These are phyloP conservation scores for Pezicula radicicola DNA, from an alignment of 2,329 filamentous ascomycete species.

Conservation along the genomic window DNA sequence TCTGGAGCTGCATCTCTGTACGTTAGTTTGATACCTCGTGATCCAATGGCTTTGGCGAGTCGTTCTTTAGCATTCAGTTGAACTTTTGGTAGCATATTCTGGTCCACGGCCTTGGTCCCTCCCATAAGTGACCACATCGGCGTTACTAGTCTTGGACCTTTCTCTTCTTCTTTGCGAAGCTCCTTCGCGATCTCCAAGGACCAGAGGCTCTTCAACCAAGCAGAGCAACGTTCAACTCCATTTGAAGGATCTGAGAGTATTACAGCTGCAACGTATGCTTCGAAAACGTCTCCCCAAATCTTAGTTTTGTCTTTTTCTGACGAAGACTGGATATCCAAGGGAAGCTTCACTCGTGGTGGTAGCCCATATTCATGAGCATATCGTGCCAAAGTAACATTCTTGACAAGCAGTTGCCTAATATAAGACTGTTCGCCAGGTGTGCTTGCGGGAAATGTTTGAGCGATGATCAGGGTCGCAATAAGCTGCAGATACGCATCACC, in stretches of 20 bases:
- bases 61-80: constrained; percentile 48
- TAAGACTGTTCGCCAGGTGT: constrained; percentile 69
- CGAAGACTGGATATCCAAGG: constrained; percentile 38
- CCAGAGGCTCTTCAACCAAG: constrained; percentile 79
- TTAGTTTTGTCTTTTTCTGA: constrained; percentile 59
- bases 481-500: constrained; percentile 85
- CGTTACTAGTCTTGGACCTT: constrained; percentile 15
- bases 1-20: constrained; percentile 57
- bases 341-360: constrained; percentile 59
- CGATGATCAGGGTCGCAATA: constrained; percentile 73
- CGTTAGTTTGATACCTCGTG: constrained; percentile 51
- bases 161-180: constrained; percentile 38
- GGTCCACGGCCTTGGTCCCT: constrained; percentile 5
- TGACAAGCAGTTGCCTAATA: constrained; percentile 74
- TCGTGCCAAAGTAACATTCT: constrained; percentile 71
- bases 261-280: constrained; percentile 82
- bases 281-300: constrained; percentile 82
- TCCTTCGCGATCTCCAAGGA: constrained; percentile 56
- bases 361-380: constrained; percentile 72
- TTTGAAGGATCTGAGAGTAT: constrained; percentile 63
- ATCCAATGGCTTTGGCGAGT: constrained; percentile 48
- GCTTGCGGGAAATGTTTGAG: constrained; percentile 64
- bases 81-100: constrained; percentile 3
- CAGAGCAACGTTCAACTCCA: constrained; percentile 58
- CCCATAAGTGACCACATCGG: constrained; percentile 25